Evolutionary conservation across 805 yeast genomes (phyloP).

Genomic region (Maudiozyma saulgeensis): DNA sequence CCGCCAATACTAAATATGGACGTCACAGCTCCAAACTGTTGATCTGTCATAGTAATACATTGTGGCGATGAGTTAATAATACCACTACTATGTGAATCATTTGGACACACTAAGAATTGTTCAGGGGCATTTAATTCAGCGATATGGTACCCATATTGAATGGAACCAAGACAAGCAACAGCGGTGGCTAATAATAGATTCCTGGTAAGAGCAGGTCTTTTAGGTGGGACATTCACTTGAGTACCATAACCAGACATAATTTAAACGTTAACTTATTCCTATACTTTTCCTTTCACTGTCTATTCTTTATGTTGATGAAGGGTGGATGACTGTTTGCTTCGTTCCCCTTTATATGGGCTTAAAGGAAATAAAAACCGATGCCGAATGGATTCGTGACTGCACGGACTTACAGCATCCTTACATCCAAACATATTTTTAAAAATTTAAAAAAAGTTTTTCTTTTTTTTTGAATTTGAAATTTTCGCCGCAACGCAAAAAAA

Average conservation of each 20-base stretch:
- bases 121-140: constrained; percentile 91
- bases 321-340: too few species aligned
- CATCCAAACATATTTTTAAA: too few species aligned
- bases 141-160: constrained; percentile 92
- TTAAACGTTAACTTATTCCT: background rate
- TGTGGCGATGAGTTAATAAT: constrained; percentile 14
- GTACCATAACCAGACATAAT: background rate
- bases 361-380: too few species aligned
- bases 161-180: constrained; percentile 64
- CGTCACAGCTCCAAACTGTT: constrained; percentile 62
- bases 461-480: too few species aligned
- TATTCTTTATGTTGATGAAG: too few species aligned
- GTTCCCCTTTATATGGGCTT: too few species aligned
- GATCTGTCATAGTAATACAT: constrained; percentile 50
- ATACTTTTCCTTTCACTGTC: too few species aligned
- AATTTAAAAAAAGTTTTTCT: too few species aligned
- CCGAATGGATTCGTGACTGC: too few species aligned
- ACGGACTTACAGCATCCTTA: too few species aligned
- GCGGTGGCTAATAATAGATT: constrained; percentile 2
- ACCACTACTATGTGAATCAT: constrained; percentile 5
- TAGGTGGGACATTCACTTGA: background rate
- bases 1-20: constrained; percentile 83
- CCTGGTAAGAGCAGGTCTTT: background rate
- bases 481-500: too few species aligned
- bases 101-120: constrained; percentile 50